These are phyloP conservation scores for Beauveria sp. DNA, from an alignment of 2,329 filamentous ascomycete species.

Conservation along the genomic window DNA sequence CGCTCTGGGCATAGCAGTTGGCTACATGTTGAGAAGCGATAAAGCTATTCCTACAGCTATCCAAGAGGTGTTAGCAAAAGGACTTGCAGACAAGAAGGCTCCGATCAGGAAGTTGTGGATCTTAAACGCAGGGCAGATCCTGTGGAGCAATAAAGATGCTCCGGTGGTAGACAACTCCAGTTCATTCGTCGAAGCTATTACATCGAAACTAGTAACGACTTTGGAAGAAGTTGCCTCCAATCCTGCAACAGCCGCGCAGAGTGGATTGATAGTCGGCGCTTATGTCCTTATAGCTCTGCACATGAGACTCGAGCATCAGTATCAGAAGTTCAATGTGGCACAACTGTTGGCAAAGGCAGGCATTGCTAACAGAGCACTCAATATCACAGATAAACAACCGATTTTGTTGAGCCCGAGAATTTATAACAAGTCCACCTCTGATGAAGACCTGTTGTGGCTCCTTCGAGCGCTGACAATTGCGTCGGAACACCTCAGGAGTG, in stretches of 20 bases:
- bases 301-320: slow-evolving; percentile 43
- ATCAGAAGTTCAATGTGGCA: slow-evolving; percentile 43
- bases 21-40: slow-evolving; percentile 53
- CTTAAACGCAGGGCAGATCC: slow-evolving; percentile 61
- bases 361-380: slow-evolving; percentile 58
- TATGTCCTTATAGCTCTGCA: slow-evolving; percentile 65
- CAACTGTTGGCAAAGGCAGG: slow-evolving; percentile 48
- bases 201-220: slow-evolving; percentile 53
- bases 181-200: slow-evolving; percentile 45
- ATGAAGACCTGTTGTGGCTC: slow-evolving; percentile 75
- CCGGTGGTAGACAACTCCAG: slow-evolving; percentile 39
- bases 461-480: slow-evolving; percentile 60
- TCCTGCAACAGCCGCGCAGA: slow-evolving; percentile 70
- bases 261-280: slow-evolving; percentile 70
- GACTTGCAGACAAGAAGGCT: slow-evolving; percentile 76
- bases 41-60: slow-evolving; percentile 57
- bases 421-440: slow-evolving; percentile 67
- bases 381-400: slow-evolving; percentile 71
- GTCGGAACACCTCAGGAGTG: slow-evolving; percentile 44
- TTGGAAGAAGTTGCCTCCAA: slow-evolving; percentile 76
- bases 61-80: slow-evolving; percentile 68
- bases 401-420: slow-evolving; percentile 79
- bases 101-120: slow-evolving; percentile 74
- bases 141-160: slow-evolving; percentile 47
- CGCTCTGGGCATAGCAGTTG: slow-evolving; percentile 59